Base-by-base conservation (phyloP, 441 rosid genomes). In the Flueggea neowawraea region DNA sequence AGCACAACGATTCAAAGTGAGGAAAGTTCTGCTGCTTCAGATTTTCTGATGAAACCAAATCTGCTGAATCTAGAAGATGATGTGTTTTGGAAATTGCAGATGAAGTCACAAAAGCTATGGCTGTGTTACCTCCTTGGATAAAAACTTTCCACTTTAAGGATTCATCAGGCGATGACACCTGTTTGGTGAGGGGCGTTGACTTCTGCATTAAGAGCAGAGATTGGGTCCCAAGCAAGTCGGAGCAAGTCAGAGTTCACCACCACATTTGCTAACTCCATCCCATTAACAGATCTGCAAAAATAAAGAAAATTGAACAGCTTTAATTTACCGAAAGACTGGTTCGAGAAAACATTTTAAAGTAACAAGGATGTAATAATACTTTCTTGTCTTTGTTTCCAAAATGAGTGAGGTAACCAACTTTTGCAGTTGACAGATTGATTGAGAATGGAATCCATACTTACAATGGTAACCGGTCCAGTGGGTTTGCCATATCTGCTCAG, bases 31-130 rank as follows among this genome's bases (percentile, higher is more conserved):
- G 33, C 59, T 60, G 58, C 53, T 53, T 63, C 45, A 59, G 57
- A 62, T 68, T 69, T 6, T 58, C 51, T 39, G 78, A 80, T 55
- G 84, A 64, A 66, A 72, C 66, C 72, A 75, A 5, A 32, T 63
- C 75, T 13, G 57, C 44, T 32, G 47, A 58, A 16, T 58, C 60
- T 58, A n/a, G 61, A 59, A 77, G 75, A 49, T 45, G 60, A 16
- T 45, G 49, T 32, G 16, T 16, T 52, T 57, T 14, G 8, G 36
- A 17, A 22, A 17, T 32, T 13, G 76, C 69, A 9, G 28, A 22
- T 22, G 81, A 71, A 14, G 78, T 65, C 3, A n/a, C 73, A 49
- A 91, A 86, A 53, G 81, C 91, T 10, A 81, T 60, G 55, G 84
- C 5, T 0, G 61, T 70, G 43, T 5, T 63, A 4, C 69, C 68